phyloP scores from a whole-genome alignment of 768 basidiomycete genomes.

The Suillus paluster region DNA sequence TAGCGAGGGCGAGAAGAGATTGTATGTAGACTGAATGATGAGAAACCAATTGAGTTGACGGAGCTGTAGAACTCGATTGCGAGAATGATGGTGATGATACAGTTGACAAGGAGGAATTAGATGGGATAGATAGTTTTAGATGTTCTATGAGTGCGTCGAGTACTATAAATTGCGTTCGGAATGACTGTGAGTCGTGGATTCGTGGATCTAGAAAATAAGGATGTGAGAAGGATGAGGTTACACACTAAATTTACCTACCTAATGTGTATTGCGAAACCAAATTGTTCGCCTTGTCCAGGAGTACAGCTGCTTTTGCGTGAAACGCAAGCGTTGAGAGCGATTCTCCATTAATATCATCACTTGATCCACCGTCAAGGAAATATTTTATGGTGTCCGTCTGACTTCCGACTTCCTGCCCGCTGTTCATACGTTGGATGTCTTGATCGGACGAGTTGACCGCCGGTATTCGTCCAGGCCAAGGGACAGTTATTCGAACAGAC shows the following conservation, averaged over 20 bases:
- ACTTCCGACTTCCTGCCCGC: conserved; percentile 6
- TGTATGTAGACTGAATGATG: neutral
- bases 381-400: conserved; percentile 15
- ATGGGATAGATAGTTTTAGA: conserved; percentile 31
- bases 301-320: conserved; percentile 34
- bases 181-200: conserved; percentile 39
- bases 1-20: conserved; percentile 23
- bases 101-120: neutral
- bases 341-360: neutral
- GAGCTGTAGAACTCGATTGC: neutral
- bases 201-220: neutral
- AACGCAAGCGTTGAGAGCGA: conserved; percentile 16
- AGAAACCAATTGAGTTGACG: neutral
- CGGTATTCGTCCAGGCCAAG: conserved; percentile 42
- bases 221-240: neutral
- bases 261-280: conserved; percentile 31
- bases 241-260: conserved; percentile 25
- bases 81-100: too few species aligned
- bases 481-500: conserved; percentile 39
- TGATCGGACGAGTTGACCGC: neutral
- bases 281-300: conserved; percentile 39
- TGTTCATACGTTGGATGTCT: conserved; percentile 21
- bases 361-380: conserved; percentile 20
- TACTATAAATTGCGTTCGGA: conserved; percentile 47
- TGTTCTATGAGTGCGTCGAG: conserved; percentile 50